Conservation (phyloP, 805 yeast species). For the Saccharomycopsis babjevae region DNA sequence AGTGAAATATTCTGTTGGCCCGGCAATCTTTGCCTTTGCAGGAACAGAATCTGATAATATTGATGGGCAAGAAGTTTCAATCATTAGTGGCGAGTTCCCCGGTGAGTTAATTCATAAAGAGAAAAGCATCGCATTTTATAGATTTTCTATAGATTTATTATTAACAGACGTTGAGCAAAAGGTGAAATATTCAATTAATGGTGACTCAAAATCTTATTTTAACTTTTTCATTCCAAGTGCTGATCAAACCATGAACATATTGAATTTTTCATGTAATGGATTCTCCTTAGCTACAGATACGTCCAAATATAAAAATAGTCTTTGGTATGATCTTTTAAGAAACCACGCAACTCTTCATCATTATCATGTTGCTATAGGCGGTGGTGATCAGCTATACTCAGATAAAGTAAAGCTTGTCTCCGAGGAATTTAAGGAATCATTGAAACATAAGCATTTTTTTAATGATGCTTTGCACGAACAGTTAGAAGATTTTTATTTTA, state of each 20-base stretch:
- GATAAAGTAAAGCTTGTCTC: slow-evolving; percentile 65
- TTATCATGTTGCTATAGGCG: slow-evolving; percentile 93
- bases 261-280: slow-evolving; percentile 86
- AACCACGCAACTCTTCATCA: slow-evolving; percentile 48
- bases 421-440: slow-evolving; percentile 36
- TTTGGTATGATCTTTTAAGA: slow-evolving; percentile 79
- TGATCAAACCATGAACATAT: slow-evolving; percentile 62
- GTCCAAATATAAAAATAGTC: slow-evolving; percentile 51
- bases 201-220: slow-evolving; percentile 32
- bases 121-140: slow-evolving; percentile 47
- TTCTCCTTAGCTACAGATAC: slow-evolving; percentile 71
- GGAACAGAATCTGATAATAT: slow-evolving; percentile 24
- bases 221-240: slow-evolving; percentile 62
- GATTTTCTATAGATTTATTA: slow-evolving; percentile 47
- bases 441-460: slow-evolving; percentile 36
- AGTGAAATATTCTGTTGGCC: slow-evolving; percentile 29
- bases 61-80: slow-evolving; percentile 15
- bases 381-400: slow-evolving; percentile 92
- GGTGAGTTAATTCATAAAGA: slow-evolving; percentile 36
- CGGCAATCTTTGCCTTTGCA: slow-evolving; percentile 20
- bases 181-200: slow-evolving; percentile 53
- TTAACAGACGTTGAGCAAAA: slow-evolving; percentile 45
- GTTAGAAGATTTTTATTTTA: slow-evolving; percentile 55
- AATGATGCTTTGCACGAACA: slow-evolving; percentile 42
- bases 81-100: slow-evolving; percentile 35